phyloP scores from a whole-genome alignment of 1,139 yeast genomes.

The Blastobotrys malaysiensis region DNA sequence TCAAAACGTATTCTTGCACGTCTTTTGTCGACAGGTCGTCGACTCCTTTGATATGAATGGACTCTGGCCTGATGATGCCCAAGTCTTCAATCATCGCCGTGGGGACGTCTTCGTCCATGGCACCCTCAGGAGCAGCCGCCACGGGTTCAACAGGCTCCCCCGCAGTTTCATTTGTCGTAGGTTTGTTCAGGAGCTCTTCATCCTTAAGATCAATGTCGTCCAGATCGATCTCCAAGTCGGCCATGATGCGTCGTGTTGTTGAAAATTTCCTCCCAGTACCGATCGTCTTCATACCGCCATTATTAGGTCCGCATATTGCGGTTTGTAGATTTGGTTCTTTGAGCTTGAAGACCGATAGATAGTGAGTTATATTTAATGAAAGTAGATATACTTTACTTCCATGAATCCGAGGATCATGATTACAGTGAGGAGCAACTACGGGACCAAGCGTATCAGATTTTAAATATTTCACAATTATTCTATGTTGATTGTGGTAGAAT shows the following conservation, averaged over 20 bases:
- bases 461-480: no score
- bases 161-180: neutral
- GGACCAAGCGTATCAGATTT: no score
- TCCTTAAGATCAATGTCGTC: slow-evolving; percentile 13
- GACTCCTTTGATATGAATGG: slow-evolving; percentile 56
- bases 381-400: no score
- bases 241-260: slow-evolving; percentile 2
- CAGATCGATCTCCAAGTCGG: slow-evolving; percentile 12
- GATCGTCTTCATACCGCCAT: no score
- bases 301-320: no score
- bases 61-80: slow-evolving; percentile 33
- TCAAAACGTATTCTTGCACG: slow-evolving; percentile 51
- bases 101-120: slow-evolving; percentile 1
- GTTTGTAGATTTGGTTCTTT: no score
- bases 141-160: neutral
- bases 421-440: no score
- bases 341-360: no score
- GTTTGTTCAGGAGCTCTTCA: slow-evolving; percentile 6
- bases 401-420: no score
- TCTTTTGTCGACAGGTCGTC: slow-evolving; percentile 63
- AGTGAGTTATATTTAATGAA: no score
- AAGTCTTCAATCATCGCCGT: slow-evolving; percentile 6
- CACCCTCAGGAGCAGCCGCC: neutral
- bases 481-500: no score
- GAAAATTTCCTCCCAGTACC: neutral